Evolutionary conservation across 257 asterid genomes (phyloP).

Genomic region (Catharanthus roseus): DNA sequence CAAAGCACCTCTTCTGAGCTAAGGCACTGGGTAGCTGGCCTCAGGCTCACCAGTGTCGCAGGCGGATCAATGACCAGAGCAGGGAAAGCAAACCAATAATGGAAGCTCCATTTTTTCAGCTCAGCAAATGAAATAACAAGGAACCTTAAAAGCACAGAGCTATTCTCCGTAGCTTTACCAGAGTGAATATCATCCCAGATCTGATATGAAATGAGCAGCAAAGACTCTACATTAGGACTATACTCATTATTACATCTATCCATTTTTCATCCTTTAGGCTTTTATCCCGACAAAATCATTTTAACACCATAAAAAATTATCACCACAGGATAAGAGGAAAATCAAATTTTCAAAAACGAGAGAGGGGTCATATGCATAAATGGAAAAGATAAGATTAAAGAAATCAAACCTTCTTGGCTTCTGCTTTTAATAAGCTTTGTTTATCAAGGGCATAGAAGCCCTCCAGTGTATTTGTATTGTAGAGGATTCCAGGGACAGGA

Average conservation of each 20-base stretch:
- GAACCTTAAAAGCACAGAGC: conserved; percentile 73
- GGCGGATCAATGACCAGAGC: conserved; percentile 85
- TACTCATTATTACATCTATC: not conserved
- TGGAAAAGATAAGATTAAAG: not conserved
- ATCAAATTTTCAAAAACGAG: not conserved
- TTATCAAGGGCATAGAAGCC: conserved; percentile 72
- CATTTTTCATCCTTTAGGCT: not conserved
- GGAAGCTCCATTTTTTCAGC: conserved; percentile 87
- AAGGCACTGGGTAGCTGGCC: conserved; percentile 74
- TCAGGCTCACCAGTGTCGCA: conserved; percentile 55
- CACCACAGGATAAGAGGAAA: not conserved
- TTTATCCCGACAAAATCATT: not conserved
- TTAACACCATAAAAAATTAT: not conserved
- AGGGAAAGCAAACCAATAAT: conserved; percentile 97
- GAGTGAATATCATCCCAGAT: conserved; percentile 81
- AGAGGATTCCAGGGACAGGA: conserved; percentile 77
- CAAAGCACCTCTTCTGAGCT: conserved; percentile 59
- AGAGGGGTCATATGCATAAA: not conserved
- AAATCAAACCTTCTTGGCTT: conserved; percentile 60
- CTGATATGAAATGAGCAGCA: conserved; percentile 35
- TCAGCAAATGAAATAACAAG: conserved; percentile 90
- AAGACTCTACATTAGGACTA: conserved; percentile 13
- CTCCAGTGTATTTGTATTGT: conserved; percentile 83
- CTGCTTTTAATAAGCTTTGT: conserved; percentile 54
- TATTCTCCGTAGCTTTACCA: conserved; percentile 74